Conservation (phyloP, 208 protist genomes). For the Ichthyophonus hoferi region DNA sequence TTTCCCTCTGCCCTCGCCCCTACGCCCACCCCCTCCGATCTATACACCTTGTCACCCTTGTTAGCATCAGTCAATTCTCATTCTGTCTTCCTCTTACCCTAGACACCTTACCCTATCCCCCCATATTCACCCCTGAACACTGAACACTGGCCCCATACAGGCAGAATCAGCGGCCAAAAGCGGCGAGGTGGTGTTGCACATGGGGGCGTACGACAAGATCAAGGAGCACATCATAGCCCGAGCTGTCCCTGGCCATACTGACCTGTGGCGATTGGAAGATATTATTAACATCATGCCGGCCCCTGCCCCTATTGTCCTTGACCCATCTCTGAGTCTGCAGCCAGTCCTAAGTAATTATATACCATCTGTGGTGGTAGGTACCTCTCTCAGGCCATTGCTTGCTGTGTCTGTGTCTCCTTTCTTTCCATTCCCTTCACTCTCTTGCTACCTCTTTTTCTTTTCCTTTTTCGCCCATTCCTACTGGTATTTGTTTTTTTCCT, state of each 20-base stretch:
- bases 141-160: not conserved
- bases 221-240: not conserved
- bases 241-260: not conserved
- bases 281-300: slow-evolving; percentile 6
- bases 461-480: too few species aligned
- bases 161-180: slow-evolving; percentile 28
- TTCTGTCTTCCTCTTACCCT: not conserved
- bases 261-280: slow-evolving; percentile 3
- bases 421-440: too few species aligned
- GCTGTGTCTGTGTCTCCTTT: too few species aligned
- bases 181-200: slow-evolving; percentile 32
- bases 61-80: not conserved
- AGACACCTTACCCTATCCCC: not conserved
- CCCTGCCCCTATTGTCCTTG: not conserved
- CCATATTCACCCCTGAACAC: not conserved
- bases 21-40: not conserved
- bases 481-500: too few species aligned
- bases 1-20: not conserved
- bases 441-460: too few species aligned
- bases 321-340: not conserved
- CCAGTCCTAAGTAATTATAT: not conserved
- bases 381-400: not conserved
- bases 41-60: not conserved
- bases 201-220: not conserved
- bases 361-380: not conserved